Evolutionary conservation across 1,284 basidiomycete genomes (phyloP).

Genomic region (Tilletia indica): DNA sequence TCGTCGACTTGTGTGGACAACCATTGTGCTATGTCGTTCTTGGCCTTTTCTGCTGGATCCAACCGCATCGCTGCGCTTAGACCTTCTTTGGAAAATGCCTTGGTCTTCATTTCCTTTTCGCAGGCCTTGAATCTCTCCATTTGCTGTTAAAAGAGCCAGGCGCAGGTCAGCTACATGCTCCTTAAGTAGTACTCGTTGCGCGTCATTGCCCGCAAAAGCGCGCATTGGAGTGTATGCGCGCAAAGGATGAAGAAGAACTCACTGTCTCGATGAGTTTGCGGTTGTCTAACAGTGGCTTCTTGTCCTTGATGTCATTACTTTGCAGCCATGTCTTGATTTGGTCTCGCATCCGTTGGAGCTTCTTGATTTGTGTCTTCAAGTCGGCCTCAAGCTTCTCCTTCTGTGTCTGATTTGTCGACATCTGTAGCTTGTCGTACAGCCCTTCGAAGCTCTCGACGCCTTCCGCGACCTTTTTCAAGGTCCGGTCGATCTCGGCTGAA

Average conservation of each 20-base stretch:
- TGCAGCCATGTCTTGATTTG: constrained; percentile 99
- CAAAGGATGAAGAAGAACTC: constrained; percentile 55
- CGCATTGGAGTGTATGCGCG: neutral
- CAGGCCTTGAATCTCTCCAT: constrained; percentile 99
- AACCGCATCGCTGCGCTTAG: constrained; percentile 89
- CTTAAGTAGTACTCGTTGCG: neutral
- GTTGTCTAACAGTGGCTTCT: constrained; percentile 86
- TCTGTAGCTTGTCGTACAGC: constrained; percentile 54
- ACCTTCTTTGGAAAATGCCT: constrained; percentile 98
- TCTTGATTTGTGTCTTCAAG: constrained; percentile 67
- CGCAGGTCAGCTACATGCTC: constrained; percentile 31
- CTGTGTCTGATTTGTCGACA: constrained; percentile 51
- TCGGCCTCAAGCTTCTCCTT: constrained; percentile 56
- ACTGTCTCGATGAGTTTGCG: constrained; percentile 95
- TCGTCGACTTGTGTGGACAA: constrained; percentile 69
- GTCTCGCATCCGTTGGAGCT: constrained; percentile 92
- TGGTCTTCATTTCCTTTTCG: constrained; percentile 99
- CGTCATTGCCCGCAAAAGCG: no score
- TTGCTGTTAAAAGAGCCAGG: constrained; percentile 67
- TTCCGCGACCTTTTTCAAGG: constrained; percentile 54
- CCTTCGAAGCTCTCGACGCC: constrained; percentile 56
- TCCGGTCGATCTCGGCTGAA: constrained; percentile 55
- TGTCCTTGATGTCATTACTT: constrained; percentile 99
- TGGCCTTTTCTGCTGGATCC: constrained; percentile 95
- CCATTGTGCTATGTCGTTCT: constrained; percentile 75